Evolutionary conservation across 2,329 filamentous ascomycete genomes (phyloP).

Genomic region (Calycina marina): DNA sequence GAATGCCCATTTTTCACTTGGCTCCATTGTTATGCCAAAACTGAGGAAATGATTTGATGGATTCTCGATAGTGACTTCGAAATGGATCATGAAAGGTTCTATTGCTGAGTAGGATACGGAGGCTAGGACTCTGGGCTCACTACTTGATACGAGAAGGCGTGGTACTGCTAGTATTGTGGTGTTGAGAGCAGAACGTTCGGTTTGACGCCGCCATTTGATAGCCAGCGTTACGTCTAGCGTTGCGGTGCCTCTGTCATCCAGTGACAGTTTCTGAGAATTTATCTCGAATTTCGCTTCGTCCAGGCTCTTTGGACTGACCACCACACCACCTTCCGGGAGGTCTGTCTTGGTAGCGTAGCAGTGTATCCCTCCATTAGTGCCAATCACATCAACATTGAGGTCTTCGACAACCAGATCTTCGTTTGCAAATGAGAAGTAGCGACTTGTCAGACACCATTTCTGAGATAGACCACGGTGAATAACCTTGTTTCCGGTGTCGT

Average conservation of each 20-base stretch:
- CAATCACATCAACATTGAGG: slow-evolving; percentile 46
- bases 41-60: slow-evolving; percentile 89
- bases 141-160: slow-evolving; percentile 63
- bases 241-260: slow-evolving; percentile 70
- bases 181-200: slow-evolving; percentile 27
- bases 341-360: slow-evolving; percentile 34
- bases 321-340: slow-evolving; percentile 26
- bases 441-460: slow-evolving; percentile 63
- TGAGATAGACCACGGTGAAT: slow-evolving; percentile 59
- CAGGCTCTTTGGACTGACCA: slow-evolving; percentile 51
- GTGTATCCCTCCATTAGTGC: slow-evolving; percentile 44
- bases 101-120: slow-evolving; percentile 32
- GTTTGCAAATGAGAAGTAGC: slow-evolving; percentile 62
- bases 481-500: slow-evolving; percentile 23
- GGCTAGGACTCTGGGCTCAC: slow-evolving; percentile 67
- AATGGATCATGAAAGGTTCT: slow-evolving; percentile 24
- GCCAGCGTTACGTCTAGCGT: slow-evolving; percentile 60
- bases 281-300: slow-evolving; percentile 61
- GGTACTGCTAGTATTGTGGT: slow-evolving; percentile 62
- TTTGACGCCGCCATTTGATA: slow-evolving; percentile 59
- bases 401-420: slow-evolving; percentile 47
- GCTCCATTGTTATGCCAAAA: slow-evolving; percentile 85
- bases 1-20: slow-evolving; percentile 84
- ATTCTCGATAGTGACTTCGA: slow-evolving; percentile 73
- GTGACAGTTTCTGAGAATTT: slow-evolving; percentile 56